Percentiles rank a stretch among this genome's conserved stretches.
phyloP scores from a whole-genome alignment of 1,284 basidiomycete species.

The Cystobasidium pallidum region DNA sequence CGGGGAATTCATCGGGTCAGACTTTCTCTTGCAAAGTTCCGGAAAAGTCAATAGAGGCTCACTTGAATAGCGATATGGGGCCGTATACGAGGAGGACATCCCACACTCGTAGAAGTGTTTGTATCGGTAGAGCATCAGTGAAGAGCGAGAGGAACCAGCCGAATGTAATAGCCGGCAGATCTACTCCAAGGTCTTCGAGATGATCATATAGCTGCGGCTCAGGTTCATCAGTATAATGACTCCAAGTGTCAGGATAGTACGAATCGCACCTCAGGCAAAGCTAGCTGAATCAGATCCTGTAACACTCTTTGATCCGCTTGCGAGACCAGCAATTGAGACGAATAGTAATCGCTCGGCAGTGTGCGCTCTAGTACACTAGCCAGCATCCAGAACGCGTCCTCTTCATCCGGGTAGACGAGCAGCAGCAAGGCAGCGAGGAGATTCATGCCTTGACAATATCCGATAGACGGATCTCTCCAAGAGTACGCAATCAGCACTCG shows the following conservation, averaged over 20 bases:
- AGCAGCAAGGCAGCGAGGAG: slow-evolving; percentile 89
- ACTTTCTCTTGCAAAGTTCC: not conserved
- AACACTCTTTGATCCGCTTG: slow-evolving; percentile 91
- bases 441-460: slow-evolving; percentile 73
- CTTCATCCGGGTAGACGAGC: slow-evolving; percentile 87
- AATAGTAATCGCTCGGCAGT: slow-evolving; percentile 58
- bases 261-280: slow-evolving; percentile 64
- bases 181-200: slow-evolving; percentile 77
- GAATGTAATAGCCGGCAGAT: slow-evolving; percentile 92
- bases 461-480: slow-evolving; percentile 62
- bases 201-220: slow-evolving; percentile 67
- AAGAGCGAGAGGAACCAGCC: slow-evolving; percentile 98
- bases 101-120: slow-evolving; percentile 50
- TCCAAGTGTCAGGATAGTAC: not conserved
- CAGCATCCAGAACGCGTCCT: slow-evolving; percentile 97
- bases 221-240: not conserved
- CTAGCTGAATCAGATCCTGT: slow-evolving; percentile 78
- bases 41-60: not conserved
- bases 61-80: slow-evolving; percentile 66
- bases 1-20: not conserved
- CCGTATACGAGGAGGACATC: slow-evolving; percentile 96
- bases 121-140: slow-evolving; percentile 93
- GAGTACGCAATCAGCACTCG: slow-evolving; percentile 88
- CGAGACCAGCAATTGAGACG: slow-evolving; percentile 65
- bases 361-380: slow-evolving; percentile 76